Conservation (phyloP, 176 grass and related monocot species). For the Luzula sylvatica region DNA sequence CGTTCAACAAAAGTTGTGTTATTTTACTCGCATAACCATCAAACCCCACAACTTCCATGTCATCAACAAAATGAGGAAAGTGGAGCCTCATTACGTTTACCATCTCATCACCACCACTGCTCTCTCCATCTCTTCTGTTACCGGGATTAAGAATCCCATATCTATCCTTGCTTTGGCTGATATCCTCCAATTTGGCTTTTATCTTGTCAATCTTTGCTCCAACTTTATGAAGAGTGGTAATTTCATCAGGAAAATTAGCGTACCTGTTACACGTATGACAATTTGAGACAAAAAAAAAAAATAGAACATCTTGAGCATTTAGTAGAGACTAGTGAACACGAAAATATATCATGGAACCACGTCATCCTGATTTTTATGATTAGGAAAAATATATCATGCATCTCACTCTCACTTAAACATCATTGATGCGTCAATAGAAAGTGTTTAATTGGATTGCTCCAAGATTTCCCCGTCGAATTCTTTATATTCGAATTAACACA, state of each 20-base stretch:
- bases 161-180: background rate
- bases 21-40: slow-evolving; percentile 16
- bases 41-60: slow-evolving; percentile 19
- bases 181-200: slow-evolving; percentile 13
- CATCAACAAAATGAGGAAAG: slow-evolving; percentile 21
- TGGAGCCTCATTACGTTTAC: background rate
- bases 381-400: too few relatives aligned
- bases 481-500: too few relatives aligned
- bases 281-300: too few relatives aligned
- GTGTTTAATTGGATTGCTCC: too few relatives aligned
- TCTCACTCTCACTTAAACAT: too few relatives aligned
- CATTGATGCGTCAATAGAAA: too few relatives aligned
- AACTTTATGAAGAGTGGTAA: slow-evolving; percentile 13
- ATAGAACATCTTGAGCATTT: too few relatives aligned
- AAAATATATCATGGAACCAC: too few relatives aligned
- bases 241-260: slow-evolving; percentile 5
- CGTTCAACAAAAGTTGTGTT: background rate
- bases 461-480: too few relatives aligned
- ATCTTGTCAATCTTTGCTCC: slow-evolving; percentile 9
- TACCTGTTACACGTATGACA: background rate
- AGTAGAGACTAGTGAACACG: too few relatives aligned
- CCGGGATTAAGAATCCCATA: slow-evolving; percentile 1
- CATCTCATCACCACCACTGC: slow-evolving; percentile 2
- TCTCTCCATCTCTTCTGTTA: background rate
- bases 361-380: too few relatives aligned